Evolutionary conservation across 2,329 filamentous ascomycete genomes (phyloP).

Genomic region (Penicillium vulpinum): DNA sequence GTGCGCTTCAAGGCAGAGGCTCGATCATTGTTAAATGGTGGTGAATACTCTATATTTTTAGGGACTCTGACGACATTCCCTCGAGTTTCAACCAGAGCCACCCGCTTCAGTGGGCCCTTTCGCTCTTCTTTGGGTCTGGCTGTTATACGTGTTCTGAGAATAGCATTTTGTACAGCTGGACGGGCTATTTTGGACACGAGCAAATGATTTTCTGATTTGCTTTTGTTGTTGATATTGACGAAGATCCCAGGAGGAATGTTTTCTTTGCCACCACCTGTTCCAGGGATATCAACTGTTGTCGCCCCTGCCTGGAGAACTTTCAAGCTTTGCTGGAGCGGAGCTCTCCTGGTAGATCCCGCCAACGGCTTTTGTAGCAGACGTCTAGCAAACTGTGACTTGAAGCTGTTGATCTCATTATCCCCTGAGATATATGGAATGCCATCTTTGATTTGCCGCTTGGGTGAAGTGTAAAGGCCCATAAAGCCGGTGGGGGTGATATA

Average conservation of each 20-base stretch:
- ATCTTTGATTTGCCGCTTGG: conserved; percentile 29
- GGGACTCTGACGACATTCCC: conserved; percentile 6
- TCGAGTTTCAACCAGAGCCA: conserved; percentile 15
- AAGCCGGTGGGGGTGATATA: conserved; percentile 45
- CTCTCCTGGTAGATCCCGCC: conserved; percentile 32
- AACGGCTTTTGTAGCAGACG: conserved; percentile 28
- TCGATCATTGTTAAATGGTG: conserved; percentile 58
- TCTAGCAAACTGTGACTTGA: conserved; percentile 40
- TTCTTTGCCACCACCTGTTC: conserved; percentile 61
- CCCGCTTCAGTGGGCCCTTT: not conserved
- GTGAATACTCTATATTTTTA: conserved; percentile 13
- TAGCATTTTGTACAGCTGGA: not conserved
- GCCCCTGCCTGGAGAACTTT: conserved; percentile 44
- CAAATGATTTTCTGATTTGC: not conserved
- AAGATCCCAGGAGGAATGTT: conserved; percentile 57
- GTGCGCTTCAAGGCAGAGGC: conserved; percentile 52
- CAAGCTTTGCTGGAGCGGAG: conserved; percentile 50
- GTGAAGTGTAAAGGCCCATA: conserved; percentile 46
- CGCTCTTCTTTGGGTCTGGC: not conserved
- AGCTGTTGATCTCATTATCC: conserved; percentile 29
- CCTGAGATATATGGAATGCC: conserved; percentile 8
- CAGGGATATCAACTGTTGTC: conserved; percentile 49
- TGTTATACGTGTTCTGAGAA: too few species aligned
- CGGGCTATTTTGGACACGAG: not conserved
- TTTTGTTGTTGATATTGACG: conserved; percentile 20